Percentiles rank a stretch among this genome's conserved stretches.
These are phyloP conservation scores for Naganishia randhawae DNA, from an alignment of 768 basidiomycete genomes.

Conservation along the genomic window DNA sequence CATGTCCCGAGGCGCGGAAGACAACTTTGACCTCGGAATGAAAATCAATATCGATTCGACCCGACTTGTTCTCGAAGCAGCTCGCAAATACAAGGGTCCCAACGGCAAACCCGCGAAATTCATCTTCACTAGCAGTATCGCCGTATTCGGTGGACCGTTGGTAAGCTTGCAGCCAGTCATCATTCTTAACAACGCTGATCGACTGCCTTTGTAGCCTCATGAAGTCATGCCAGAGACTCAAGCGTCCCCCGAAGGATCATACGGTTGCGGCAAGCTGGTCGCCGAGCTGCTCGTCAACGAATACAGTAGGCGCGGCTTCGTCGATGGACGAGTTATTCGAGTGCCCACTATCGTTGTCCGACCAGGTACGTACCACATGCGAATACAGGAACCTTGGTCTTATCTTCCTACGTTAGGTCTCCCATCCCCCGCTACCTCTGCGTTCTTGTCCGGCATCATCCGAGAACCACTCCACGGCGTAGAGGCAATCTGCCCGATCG, in stretches of 20 bases:
- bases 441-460: constrained; percentile 62
- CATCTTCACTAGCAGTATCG: constrained; percentile 61
- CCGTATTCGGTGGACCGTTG: constrained; percentile 60
- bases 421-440: constrained; percentile 59
- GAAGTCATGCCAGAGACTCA: constrained; percentile 56
- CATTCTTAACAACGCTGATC: too few relatives aligned
- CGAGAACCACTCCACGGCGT: constrained; percentile 61
- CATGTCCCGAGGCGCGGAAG: constrained; percentile 49
- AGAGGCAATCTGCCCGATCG: constrained; percentile 57
- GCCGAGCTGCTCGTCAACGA: constrained; percentile 62
- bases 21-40: constrained; percentile 50
- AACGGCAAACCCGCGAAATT: constrained; percentile 54
- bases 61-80: constrained; percentile 51
- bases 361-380: constrained; percentile 45
- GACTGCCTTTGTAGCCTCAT: constrained; percentile 36
- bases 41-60: constrained; percentile 61
- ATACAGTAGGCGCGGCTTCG: constrained; percentile 59
- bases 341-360: constrained; percentile 62
- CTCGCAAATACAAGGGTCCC: constrained; percentile 35
- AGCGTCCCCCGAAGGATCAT: constrained; percentile 59
- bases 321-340: constrained; percentile 63
- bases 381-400: too few relatives aligned
- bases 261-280: constrained; percentile 60
- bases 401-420: constrained; percentile 52
- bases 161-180: constrained; percentile 29